phyloP scores from a whole-genome alignment of 1,139 yeast genomes.

The Fermentozyma sake region DNA sequence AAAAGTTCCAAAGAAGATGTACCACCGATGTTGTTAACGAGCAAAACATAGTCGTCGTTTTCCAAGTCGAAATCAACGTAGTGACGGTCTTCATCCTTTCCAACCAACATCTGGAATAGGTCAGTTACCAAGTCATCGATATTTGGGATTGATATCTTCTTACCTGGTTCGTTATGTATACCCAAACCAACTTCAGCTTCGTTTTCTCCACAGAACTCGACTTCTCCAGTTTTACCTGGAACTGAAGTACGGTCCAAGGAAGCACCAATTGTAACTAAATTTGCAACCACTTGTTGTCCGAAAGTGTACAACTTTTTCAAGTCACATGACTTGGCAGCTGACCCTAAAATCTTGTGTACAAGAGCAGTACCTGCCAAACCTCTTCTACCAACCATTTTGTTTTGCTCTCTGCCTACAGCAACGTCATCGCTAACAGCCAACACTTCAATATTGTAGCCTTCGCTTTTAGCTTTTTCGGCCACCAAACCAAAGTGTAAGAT shows the following conservation, averaged over 20 bases:
- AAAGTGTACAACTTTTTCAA: constrained; percentile 50
- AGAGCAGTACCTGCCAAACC: constrained; percentile 89
- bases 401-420: constrained; percentile 82
- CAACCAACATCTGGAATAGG: constrained; percentile 51
- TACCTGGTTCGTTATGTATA: constrained; percentile 92
- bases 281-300: constrained; percentile 59
- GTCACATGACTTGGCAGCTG: constrained; percentile 41
- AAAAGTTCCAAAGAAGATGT: constrained; percentile 72
- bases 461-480: constrained; percentile 78
- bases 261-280: constrained; percentile 82
- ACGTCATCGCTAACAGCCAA: constrained; percentile 86
- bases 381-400: constrained; percentile 88
- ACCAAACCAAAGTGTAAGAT: constrained; percentile 88
- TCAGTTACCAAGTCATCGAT: constrained; percentile 52
- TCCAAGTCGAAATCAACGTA: constrained; percentile 57
- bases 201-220: constrained; percentile 36
- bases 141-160: constrained; percentile 62
- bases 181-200: constrained; percentile 94
- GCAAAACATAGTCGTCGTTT: constrained; percentile 60
- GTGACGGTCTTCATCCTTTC: constrained; percentile 61
- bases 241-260: constrained; percentile 86
- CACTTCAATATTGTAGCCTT: constrained; percentile 67
- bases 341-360: constrained; percentile 83
- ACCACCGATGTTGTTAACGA: constrained; percentile 83
- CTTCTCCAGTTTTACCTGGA: constrained; percentile 63